Evolutionary conservation across 2,329 filamentous ascomycete species (phyloP).

Genomic region (Curvularia sp.): DNA sequence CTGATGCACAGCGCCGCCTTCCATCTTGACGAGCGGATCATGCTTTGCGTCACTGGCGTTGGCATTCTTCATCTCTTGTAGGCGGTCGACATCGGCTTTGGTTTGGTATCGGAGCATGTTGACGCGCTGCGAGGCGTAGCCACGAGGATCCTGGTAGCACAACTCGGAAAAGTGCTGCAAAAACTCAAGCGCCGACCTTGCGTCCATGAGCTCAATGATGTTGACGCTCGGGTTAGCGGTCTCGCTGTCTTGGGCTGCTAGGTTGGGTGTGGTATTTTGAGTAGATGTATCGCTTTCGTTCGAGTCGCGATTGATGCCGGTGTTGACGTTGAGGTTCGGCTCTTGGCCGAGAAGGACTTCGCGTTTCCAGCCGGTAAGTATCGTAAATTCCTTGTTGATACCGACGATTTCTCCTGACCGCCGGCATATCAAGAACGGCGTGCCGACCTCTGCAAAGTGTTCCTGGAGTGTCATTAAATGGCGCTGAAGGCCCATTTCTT

Average conservation of each 20-base stretch:
- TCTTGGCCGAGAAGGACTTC: constrained; percentile 87
- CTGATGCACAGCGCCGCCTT: constrained; percentile 49
- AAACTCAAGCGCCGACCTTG: constrained; percentile 91
- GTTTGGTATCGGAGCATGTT: constrained; percentile 85
- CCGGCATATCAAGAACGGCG: constrained; percentile 88
- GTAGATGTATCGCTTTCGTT: constrained; percentile 50
- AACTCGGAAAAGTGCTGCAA: constrained; percentile 94
- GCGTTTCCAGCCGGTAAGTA: constrained; percentile 92
- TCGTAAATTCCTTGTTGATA: constrained; percentile 95
- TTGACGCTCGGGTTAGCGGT: constrained; percentile 76
- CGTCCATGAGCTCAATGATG: constrained; percentile 88
- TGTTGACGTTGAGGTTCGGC: constrained; percentile 86
- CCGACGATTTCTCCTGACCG: constrained; percentile 94
- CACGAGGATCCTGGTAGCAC: constrained; percentile 88
- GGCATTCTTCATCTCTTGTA: constrained; percentile 34
- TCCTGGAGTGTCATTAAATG: constrained; percentile 93
- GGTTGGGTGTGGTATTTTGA: constrained; percentile 56
- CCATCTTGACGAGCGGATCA: constrained; percentile 41
- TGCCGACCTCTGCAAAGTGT: constrained; percentile 84
- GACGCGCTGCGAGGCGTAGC: constrained; percentile 81
- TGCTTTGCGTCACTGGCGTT: constrained; percentile 30
- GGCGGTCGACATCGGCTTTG: constrained; percentile 47
- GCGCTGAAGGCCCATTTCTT: constrained; percentile 96
- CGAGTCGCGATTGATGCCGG: constrained; percentile 59
- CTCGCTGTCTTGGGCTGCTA: constrained; percentile 45